Evolutionary conservation across 2,329 filamentous ascomycete genomes (phyloP).

Genomic region (Cladophialophora carrionii): DNA sequence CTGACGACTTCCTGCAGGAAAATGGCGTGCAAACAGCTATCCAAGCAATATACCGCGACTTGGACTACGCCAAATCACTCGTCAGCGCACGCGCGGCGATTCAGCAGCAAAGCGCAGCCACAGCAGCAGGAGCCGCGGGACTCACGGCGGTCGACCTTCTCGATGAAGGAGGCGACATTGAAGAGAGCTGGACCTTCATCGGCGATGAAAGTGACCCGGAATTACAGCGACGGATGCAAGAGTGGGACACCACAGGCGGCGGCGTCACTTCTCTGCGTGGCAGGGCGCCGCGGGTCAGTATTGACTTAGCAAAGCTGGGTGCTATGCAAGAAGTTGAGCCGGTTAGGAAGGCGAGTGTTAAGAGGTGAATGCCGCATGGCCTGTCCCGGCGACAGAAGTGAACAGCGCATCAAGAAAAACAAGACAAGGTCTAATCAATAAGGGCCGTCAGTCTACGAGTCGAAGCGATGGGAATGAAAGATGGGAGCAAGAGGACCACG

Average conservation of each 20-base stretch:
- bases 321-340: slow-evolving; percentile 33
- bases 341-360: slow-evolving; percentile 27
- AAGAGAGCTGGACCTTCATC: slow-evolving; percentile 91
- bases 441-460: background rate
- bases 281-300: slow-evolving; percentile 27
- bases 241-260: slow-evolving; percentile 29
- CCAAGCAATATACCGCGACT: slow-evolving; percentile 88
- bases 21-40: slow-evolving; percentile 88
- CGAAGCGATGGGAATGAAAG: background rate
- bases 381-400: background rate
- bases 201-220: slow-evolving; percentile 62
- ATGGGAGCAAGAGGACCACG: background rate
- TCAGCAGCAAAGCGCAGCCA: slow-evolving; percentile 11
- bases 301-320: slow-evolving; percentile 26
- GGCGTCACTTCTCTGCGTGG: slow-evolving; percentile 18
- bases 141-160: slow-evolving; percentile 42
- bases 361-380: slow-evolving; percentile 13
- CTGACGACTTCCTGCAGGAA: slow-evolving; percentile 63
- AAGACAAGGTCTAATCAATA: background rate
- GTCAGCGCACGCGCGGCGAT: slow-evolving; percentile 62
- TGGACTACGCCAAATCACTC: slow-evolving; percentile 86
- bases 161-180: slow-evolving; percentile 57
- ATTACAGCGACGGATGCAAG: slow-evolving; percentile 44
- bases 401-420: background rate
- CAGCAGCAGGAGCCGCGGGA: slow-evolving; percentile 36